Conservation (phyloP, 2,329 filamentous ascomycete genomes). For the Claviceps sp. region DNA sequence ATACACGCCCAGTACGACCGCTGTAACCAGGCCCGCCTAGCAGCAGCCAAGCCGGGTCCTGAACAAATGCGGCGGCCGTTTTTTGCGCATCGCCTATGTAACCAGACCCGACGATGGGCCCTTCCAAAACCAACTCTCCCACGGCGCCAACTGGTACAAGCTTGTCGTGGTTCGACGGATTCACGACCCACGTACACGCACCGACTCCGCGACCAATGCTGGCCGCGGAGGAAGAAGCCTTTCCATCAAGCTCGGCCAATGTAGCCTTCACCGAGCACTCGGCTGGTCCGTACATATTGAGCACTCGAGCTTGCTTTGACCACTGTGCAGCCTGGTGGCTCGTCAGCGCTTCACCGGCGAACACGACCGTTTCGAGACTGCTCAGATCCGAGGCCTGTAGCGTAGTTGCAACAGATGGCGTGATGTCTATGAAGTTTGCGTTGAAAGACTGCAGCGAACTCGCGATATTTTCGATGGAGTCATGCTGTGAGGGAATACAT, state of each 20-base stretch:
- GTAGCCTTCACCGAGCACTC: conserved; percentile 6
- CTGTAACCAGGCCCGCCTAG: conserved; percentile 12
- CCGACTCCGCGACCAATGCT: conserved; percentile 5
- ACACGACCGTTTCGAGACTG: background rate
- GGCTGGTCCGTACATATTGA: conserved; percentile 8
- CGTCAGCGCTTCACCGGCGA: conserved; percentile 4
- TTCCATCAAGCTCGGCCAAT: background rate
- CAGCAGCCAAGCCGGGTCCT: conserved; percentile 13
- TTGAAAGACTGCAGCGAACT: background rate
- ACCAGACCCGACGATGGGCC: conserved; percentile 12
- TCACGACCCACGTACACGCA: conserved; percentile 13
- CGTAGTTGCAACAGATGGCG: conserved; percentile 3
- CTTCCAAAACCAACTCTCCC: conserved; percentile 17
- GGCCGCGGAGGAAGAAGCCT: background rate
- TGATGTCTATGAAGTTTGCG: conserved; percentile 3
- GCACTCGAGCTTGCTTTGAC: conserved; percentile 10
- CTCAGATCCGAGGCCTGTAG: background rate
- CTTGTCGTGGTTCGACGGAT: conserved; percentile 9
- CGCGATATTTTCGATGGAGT: background rate
- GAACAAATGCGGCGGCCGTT: conserved; percentile 10
- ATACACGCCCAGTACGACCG: conserved; percentile 6
- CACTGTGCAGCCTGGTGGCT: background rate
- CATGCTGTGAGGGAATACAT: conserved; percentile 28
- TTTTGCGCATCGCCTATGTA: conserved; percentile 12
- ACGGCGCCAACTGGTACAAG: conserved; percentile 11